These are phyloP conservation scores for Solanum rostratum DNA, from an alignment of 257 asterid genomes.

Conservation along the genomic window DNA sequence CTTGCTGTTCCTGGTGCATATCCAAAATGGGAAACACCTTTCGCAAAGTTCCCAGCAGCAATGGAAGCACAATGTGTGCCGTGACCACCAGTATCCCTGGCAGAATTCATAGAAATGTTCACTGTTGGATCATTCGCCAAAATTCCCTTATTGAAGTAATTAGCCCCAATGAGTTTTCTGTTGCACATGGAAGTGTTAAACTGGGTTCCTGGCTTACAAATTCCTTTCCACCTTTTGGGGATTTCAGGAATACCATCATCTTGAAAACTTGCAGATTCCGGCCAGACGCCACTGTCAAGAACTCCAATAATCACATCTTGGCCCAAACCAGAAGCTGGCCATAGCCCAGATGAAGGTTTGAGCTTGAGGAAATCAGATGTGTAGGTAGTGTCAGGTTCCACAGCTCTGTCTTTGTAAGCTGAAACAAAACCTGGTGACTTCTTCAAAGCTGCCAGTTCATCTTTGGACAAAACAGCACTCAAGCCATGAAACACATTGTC, in stretches of 20 bases:
- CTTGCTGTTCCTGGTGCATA: conserved; percentile 5
- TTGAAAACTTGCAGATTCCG: conserved; percentile 1
- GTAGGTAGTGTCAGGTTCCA: conserved; percentile 6
- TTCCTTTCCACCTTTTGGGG: conserved; percentile 16
- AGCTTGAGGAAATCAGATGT: conserved; percentile 8
- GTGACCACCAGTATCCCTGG: background rate
- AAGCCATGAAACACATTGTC: conserved; percentile 7
- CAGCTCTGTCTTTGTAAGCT: background rate
- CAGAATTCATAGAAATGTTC: background rate
- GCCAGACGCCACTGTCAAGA: background rate
- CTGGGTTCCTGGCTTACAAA: background rate
- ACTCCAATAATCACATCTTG: conserved; percentile 1
- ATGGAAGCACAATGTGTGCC: background rate
- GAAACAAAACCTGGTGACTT: background rate
- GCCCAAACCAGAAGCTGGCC: conserved; percentile 6
- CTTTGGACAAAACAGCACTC: conserved; percentile 4
- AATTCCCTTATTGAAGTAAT: background rate
- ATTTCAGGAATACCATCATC: conserved; percentile 1
- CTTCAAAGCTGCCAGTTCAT: background rate
- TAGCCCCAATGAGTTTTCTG: background rate
- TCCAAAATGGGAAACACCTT: background rate
- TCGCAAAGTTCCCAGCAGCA: background rate
- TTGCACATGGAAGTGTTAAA: background rate
- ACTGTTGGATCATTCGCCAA: background rate
- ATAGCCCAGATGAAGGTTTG: conserved; percentile 5